Base-by-base conservation (phyloP, 345 rosid species). In the Syzygium oleosum region DNA sequence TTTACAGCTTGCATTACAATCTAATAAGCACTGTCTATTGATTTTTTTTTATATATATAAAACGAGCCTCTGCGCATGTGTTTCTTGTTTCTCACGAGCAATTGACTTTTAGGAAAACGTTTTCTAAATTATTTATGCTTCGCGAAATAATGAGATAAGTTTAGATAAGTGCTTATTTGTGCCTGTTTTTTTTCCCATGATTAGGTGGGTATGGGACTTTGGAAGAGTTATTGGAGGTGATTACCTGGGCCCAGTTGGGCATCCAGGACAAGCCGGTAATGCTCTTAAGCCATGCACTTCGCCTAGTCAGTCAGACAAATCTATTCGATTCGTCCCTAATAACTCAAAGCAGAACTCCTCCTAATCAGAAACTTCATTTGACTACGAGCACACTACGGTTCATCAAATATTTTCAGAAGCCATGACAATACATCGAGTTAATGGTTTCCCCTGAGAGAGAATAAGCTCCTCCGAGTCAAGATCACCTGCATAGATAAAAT, bases 201-300 rank as follows among this genome's bases (percentile, higher is more conserved):
- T 73, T 61, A 92, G 94, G 94, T 85, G 94, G 94, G 58, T 91
- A 92, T 84, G 94, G 93, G 83, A 92, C 94, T 53, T 80, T 92
- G 86, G 94, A 92, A 85, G 94, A 92, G 89, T 78, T 92, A 49
- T 73, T 91, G 56, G 94, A 92, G 83, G 93, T 90, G 86, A 91
- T 92, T 52, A 90, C 94, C 21, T 91, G 94, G 94, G 92, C 93
- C 88, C 94, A 92, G 53, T 88, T 92, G 46, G 92, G 93, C 55
- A 92, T 92, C 90, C 94, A 91, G 63, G 90, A 93, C 85, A 93
- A 93, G 85, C 94, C 94, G 86, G 94, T 93, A 88, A 89, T 84
- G 25, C 19, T 58, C 65, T 56, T 19, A 23, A 65, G 77, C 56
- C 54, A n/a, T n/a, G n/a, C n/a, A 34, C 80, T 13, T 19, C 49